phyloP scores from a whole-genome alignment of 2,329 filamentous ascomycete genomes.

The Hymenoscyphus linearis region DNA sequence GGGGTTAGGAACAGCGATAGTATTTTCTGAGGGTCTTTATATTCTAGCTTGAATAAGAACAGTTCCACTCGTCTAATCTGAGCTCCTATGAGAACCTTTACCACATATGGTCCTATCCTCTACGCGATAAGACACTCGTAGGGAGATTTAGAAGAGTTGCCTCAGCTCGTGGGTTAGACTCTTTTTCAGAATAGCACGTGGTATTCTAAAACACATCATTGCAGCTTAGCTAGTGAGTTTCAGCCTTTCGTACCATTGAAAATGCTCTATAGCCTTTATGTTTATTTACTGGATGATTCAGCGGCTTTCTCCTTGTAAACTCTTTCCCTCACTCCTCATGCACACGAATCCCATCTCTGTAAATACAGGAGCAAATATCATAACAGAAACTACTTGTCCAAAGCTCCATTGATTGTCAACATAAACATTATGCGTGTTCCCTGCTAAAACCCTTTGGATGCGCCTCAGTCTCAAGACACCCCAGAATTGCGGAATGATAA shows the following conservation, averaged over 20 bases:
- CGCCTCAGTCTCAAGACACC: constrained; percentile 8
- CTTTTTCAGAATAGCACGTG: too few species aligned
- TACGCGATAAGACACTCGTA: too few species aligned
- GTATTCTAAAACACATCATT: too few species aligned
- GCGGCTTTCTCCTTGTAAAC: background rate
- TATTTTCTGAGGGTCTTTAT: too few species aligned
- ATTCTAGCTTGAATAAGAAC: too few species aligned
- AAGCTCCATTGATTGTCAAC: constrained; percentile 16
- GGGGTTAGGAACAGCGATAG: too few species aligned
- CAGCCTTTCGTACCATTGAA: background rate
- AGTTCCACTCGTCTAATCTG: too few species aligned
- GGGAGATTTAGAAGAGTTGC: too few species aligned
- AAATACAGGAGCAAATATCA: constrained; percentile 14
- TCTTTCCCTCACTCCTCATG: background rate
- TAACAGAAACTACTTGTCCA: constrained; percentile 14
- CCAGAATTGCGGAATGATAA: constrained; percentile 12
- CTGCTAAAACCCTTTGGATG: constrained; percentile 10
- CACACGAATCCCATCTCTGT: constrained; percentile 5
- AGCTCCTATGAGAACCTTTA: too few species aligned
- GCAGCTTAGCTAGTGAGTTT: too few species aligned
- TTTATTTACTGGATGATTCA: background rate
- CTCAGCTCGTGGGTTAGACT: too few species aligned
- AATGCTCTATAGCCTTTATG: background rate
- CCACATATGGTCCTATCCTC: too few species aligned
- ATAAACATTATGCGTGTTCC: constrained; percentile 8